Conservation (phyloP, 2,329 filamentous ascomycete genomes). For the Didymella exigua region DNA sequence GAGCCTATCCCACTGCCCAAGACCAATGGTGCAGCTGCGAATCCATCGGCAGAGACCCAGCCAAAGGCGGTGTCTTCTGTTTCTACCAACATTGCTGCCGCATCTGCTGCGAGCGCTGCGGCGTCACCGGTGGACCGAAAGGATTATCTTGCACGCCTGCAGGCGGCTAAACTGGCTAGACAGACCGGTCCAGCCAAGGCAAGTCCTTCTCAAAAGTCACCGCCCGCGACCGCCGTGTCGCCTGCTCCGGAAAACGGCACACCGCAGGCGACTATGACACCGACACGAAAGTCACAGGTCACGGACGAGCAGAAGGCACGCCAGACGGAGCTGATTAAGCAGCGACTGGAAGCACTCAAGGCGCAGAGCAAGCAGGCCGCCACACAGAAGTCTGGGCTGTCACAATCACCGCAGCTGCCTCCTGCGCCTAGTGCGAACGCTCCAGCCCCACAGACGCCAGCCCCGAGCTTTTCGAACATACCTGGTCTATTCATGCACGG, state of each 20-base stretch:
- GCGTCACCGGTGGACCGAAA: slow-evolving; percentile 66
- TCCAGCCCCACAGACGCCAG: slow-evolving; percentile 11
- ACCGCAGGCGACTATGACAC: slow-evolving; percentile 22
- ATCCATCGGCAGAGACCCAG: background rate
- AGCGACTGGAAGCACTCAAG: slow-evolving; percentile 73
- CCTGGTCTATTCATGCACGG: slow-evolving; percentile 60
- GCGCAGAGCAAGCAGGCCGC: slow-evolving; percentile 26
- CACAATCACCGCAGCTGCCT: background rate
- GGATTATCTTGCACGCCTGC: slow-evolving; percentile 75
- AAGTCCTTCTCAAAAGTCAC: slow-evolving; percentile 28
- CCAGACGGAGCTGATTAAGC: slow-evolving; percentile 76
- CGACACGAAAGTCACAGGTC: slow-evolving; percentile 22
- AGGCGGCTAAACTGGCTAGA: slow-evolving; percentile 72
- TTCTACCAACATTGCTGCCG: slow-evolving; percentile 28
- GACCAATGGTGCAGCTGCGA: slow-evolving; percentile 11
- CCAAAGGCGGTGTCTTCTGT: slow-evolving; percentile 26
- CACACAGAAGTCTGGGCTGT: slow-evolving; percentile 2
- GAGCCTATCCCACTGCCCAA: slow-evolving; percentile 33
- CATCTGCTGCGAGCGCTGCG: slow-evolving; percentile 41
- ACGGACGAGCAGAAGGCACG: slow-evolving; percentile 57
- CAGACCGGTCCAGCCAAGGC: slow-evolving; percentile 26
- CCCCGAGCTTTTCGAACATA: slow-evolving; percentile 48
- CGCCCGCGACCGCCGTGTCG: slow-evolving; percentile 20
- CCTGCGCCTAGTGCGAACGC: slow-evolving; percentile 6
- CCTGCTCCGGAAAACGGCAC: slow-evolving; percentile 17